Conservation (phyloP, 345 rosid species). For the Melastoma malabathricum region DNA sequence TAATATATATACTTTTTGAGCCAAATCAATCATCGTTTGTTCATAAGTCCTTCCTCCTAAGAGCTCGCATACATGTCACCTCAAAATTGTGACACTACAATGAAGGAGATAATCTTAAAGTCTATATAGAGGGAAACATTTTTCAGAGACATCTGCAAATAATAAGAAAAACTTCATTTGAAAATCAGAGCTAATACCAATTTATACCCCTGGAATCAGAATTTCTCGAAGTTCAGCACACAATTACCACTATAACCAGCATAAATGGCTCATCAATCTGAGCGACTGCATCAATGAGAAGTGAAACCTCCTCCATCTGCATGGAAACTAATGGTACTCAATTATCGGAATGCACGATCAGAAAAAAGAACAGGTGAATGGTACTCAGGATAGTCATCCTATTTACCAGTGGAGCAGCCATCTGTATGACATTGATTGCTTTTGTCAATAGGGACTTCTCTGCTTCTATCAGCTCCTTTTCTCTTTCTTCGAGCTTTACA, state of each 20-base stretch:
- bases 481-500: slow-evolving; percentile 50
- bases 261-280: slow-evolving; percentile 92
- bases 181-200: slow-evolving; percentile 92
- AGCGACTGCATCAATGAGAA: slow-evolving; percentile 75
- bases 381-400: slow-evolving; percentile 30
- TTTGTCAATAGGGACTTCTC: slow-evolving; percentile 58
- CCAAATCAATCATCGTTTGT: no score
- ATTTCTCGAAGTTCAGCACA: slow-evolving; percentile 95
- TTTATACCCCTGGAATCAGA: slow-evolving; percentile 92
- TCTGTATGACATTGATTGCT: slow-evolving; percentile 51
- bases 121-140: no score
- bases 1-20: no score
- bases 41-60: no score
- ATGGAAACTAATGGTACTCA: slow-evolving; percentile 15
- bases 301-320: slow-evolving; percentile 95
- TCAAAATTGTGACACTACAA: no score
- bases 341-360: slow-evolving; percentile 9
- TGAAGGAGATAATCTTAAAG: no score
- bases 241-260: slow-evolving; percentile 98
- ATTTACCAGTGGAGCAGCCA: slow-evolving; percentile 82
- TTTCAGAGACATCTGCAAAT: background rate
- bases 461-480: slow-evolving; percentile 44
- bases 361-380: slow-evolving; percentile 10
- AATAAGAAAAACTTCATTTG: slow-evolving; percentile 20
- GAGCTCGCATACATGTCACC: no score